These are phyloP conservation scores for Hypomyces rosellus DNA, from an alignment of 2,329 filamentous ascomycete genomes.

Conservation along the genomic window DNA sequence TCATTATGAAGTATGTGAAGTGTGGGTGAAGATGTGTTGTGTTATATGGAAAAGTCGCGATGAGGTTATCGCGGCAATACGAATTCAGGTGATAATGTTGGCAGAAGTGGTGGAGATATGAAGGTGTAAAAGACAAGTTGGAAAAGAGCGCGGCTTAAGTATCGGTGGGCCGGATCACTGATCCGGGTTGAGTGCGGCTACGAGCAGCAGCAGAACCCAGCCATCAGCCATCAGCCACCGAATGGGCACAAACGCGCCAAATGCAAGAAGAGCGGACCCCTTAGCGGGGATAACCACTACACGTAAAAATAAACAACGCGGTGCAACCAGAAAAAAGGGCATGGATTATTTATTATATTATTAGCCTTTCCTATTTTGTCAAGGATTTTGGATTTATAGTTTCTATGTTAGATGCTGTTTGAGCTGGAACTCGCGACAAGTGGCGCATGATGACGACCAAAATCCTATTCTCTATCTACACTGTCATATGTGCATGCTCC, in stretches of 20 bases:
- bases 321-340: not conserved
- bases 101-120: conserved; percentile 11
- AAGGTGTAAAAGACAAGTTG: conserved; percentile 16
- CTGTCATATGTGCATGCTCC: too few species aligned
- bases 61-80: conserved; percentile 4
- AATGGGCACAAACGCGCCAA: not conserved
- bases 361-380: not conserved
- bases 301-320: not conserved
- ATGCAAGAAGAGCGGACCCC: not conserved
- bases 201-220: not conserved
- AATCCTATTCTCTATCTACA: too few species aligned
- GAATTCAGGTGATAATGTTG: conserved; percentile 1
- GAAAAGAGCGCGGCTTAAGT: conserved; percentile 32
- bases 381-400: not conserved
- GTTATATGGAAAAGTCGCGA: conserved; percentile 8
- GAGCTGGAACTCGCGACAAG: too few species aligned
- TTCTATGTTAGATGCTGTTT: not conserved
- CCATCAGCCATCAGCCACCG: not conserved
- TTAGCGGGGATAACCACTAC: not conserved
- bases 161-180: conserved; percentile 31
- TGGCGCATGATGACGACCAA: too few species aligned
- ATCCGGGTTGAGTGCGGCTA: conserved; percentile 25
- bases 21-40: conserved; percentile 6
- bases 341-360: not conserved
- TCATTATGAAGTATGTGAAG: conserved; percentile 22